These are phyloP conservation scores for Tetrapyrgos nigripes DNA, from an alignment of 1,284 basidiomycete genomes.

Conservation along the genomic window DNA sequence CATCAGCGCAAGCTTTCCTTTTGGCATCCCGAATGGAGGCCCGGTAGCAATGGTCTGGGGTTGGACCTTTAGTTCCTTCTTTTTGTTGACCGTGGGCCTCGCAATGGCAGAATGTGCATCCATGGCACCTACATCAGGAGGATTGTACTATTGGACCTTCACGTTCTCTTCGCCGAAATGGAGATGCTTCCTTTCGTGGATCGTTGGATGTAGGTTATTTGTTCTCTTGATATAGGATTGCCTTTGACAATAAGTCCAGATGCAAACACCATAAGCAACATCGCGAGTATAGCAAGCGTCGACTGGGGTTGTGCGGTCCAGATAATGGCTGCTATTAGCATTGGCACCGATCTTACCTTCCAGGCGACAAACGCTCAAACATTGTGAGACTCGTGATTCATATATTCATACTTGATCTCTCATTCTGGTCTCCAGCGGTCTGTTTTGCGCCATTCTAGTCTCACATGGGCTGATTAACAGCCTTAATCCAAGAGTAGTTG, in stretches of 20 bases:
- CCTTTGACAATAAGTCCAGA: conserved; percentile 29
- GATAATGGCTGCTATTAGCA: conserved; percentile 42
- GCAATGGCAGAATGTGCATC: conserved; percentile 59
- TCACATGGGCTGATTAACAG: conserved; percentile 46
- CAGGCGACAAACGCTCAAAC: conserved; percentile 34
- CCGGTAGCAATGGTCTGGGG: conserved; percentile 57
- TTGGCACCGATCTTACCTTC: conserved; percentile 37
- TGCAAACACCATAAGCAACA: conserved; percentile 44
- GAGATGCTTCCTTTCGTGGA: conserved; percentile 44
- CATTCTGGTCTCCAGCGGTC: conserved; percentile 26
- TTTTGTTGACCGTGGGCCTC: conserved; percentile 55
- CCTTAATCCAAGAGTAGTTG: conserved; percentile 45
- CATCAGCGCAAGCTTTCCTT: conserved; percentile 44
- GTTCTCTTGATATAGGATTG: not conserved
- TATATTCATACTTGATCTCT: not conserved
- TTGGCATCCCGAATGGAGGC: conserved; percentile 52
- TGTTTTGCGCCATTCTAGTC: conserved; percentile 37
- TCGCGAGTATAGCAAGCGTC: conserved; percentile 47
- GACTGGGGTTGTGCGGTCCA: conserved; percentile 50
- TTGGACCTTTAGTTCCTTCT: conserved; percentile 41
- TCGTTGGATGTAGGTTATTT: conserved; percentile 44
- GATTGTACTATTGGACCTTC: conserved; percentile 49
- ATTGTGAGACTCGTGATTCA: conserved; percentile 29
- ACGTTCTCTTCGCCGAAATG: conserved; percentile 37
- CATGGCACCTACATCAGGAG: conserved; percentile 54